Evolutionary conservation across 2,329 filamentous ascomycete genomes (phyloP).

Genomic region (Fusarium sp.): DNA sequence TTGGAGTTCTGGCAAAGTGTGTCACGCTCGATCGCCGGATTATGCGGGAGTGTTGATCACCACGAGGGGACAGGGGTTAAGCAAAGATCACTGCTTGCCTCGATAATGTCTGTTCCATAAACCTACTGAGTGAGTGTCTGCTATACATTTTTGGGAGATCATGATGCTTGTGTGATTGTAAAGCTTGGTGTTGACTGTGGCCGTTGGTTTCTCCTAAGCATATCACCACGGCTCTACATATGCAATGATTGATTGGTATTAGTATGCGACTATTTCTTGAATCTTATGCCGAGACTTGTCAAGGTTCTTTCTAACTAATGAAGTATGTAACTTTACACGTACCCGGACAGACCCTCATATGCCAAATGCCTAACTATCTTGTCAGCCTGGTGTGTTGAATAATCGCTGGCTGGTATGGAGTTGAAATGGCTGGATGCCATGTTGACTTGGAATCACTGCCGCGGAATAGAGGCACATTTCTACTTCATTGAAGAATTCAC

Average conservation of each 20-base stretch:
- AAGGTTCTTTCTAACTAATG: background rate
- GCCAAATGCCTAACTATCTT: background rate
- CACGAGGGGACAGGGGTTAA: background rate
- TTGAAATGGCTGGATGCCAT: background rate
- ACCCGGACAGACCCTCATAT: background rate
- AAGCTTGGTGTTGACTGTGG: background rate
- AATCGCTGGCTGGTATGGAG: too few species aligned
- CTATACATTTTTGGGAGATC: background rate
- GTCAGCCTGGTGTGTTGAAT: too few species aligned
- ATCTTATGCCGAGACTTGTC: background rate
- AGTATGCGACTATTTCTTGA: background rate
- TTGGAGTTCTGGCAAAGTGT: too few species aligned
- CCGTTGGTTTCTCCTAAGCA: slow-evolving; percentile 1
- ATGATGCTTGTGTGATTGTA: background rate
- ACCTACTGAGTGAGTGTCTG: background rate
- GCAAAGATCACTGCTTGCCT: background rate
- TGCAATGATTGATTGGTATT: too few species aligned
- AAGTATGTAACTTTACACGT: background rate
- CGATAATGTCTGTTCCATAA: background rate
- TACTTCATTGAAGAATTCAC: background rate
- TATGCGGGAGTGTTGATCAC: background rate
- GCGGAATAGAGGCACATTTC: background rate
- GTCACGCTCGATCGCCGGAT: background rate
- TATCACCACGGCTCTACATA: background rate
- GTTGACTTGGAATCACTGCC: background rate